Evolutionary conservation across 2,329 filamentous ascomycete genomes (phyloP), one percentile per base, ranked within the genome.

Genomic region (Fusarium chuoi): DNA sequence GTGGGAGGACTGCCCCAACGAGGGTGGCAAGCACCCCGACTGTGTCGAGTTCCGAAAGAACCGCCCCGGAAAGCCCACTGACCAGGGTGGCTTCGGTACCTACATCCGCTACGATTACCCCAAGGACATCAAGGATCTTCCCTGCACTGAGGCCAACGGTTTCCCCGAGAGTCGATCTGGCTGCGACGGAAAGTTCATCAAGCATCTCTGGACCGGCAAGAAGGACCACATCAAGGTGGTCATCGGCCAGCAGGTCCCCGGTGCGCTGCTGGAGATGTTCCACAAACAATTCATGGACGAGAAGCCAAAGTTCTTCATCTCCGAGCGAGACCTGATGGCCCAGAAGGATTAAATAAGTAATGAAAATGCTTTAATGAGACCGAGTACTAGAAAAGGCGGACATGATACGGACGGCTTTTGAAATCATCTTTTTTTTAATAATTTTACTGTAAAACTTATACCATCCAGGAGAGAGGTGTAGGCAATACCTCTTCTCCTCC

Each of bases 121-220:
- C 46, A 79, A 83, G 65, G 81, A 83, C 68, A 84, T 86, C 71
- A 80, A 79, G 70, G 80, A 81, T 68, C 80, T 85, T 13, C 80
- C 81, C 12, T 85, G 84, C 66, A 79, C 75, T 24, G 84, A 86
- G 63, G 84, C 84, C 72, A 86, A 86, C 75, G 84, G 84, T 28
- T 85, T 81, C 71, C 82, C 83, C 36, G 79, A 84, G 76, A 82
- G 80, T 58, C 71, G 77, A 28, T 78, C 79, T 13, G 82, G 80
- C 24, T 86, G 84, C 64, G 71, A 81, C 15, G 84, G 84, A 41
- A 79, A 78, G 45, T 83, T 86, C 62, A 81, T 86, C 66, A 82
- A 83, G 69, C 84, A 86, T 71, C 73, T 85, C 66, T 86, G 84
- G 84, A 84, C 81, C 2, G 80, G 82, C 70, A 86, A 86, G 77